Evolutionary conservation across 2,329 filamentous ascomycete species (phyloP), one percentile per base, ranked within the genome.

Genomic region (Pseudocercospora fuligena): DNA sequence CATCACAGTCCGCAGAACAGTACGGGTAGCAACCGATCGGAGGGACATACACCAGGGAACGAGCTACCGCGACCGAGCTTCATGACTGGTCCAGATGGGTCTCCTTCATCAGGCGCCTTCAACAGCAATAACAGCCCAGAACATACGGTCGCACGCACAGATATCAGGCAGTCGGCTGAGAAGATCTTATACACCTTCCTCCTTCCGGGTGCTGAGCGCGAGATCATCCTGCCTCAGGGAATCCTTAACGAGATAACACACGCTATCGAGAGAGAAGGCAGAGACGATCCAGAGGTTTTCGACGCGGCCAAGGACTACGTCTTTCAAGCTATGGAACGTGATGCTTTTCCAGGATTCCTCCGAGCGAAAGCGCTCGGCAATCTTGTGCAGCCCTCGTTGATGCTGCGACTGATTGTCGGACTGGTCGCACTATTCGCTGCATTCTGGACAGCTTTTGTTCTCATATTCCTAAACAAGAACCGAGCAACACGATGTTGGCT

Each of bases 101-200:
- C 72, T 6, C 73, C 74, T 3, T 73, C 72, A 21, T 72, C 71
- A n/a, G 64, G 60, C 11, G 68, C 71, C 14, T 66, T 71, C 3
- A 88, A 90, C 36, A 92, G 94, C 75, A 94, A 92, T 12, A 92
- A 89, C 76, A 97, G 93, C 12, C 56, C 93, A 0, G 88, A 89
- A 3, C 92, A 96, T 76, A 91, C 90, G 0, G 93, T 97, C 51
- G 88, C 90, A n/a, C 87, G 95, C 70, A 89, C 93, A 69, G 95
- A 99, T 76, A 93, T 99, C 73, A 88, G 93, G 65, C 91, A 93
- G 9, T 97, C 93, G 2, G 96, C 96, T 0, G 95, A 98, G 82
- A 97, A 97, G 85, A 97, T 99, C 60, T 86, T 99, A n/a, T 99
- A 97, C 82, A 98, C 94, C 1, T 99, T 95, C 77, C 85, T 99